Conservation (phyloP, 306 rosid species). For the Cicer chorassanicum region DNA sequence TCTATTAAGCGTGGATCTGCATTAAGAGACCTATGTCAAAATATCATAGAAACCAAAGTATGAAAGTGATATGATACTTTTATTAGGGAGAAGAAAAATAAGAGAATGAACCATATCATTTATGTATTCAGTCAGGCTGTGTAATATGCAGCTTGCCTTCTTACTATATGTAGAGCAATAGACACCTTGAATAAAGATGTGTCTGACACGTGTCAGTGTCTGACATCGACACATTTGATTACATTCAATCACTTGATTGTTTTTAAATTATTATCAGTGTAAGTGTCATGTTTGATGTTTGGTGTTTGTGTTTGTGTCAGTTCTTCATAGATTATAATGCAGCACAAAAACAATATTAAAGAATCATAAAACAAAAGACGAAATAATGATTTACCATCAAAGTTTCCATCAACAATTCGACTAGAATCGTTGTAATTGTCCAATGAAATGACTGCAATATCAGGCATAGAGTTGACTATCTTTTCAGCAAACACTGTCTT, state of each 20-base stretch:
- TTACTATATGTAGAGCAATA: no score
- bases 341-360: constrained; percentile 33
- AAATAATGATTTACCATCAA: constrained; percentile 70
- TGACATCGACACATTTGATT: no score
- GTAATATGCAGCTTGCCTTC: no score
- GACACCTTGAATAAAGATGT: no score
- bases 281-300: no score
- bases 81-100: no score
- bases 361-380: constrained; percentile 37
- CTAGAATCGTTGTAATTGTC: constrained; percentile 95
- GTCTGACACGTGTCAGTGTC: no score
- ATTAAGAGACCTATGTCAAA: constrained; percentile 35
- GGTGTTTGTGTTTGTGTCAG: no score
- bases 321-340: background rate
- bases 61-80: background rate
- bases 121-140: no score
- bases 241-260: no score
- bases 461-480: constrained; percentile 89
- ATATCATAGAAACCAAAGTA: constrained; percentile 38
- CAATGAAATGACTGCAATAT: constrained; percentile 92
- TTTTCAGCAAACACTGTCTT: constrained; percentile 90
- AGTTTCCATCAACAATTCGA: constrained; percentile 96
- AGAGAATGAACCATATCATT: no score
- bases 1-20: constrained; percentile 99
- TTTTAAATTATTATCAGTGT: no score